Base-by-base conservation (phyloP, 2,329 filamentous ascomycete genomes). In the Epichloe elymi region DNA sequence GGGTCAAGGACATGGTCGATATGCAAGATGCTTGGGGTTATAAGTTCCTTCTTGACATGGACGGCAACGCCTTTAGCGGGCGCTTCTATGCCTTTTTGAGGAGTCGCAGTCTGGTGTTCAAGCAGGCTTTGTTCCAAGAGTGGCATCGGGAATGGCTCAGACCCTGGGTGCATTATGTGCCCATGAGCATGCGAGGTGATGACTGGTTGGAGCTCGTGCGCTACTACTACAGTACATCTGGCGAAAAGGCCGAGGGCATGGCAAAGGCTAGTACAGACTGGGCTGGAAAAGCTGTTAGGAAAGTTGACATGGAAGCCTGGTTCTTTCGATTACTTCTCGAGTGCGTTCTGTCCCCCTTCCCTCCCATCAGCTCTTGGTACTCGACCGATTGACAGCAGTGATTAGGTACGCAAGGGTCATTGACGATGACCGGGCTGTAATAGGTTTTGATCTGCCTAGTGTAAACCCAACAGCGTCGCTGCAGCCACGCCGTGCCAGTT, bases 61-160 rank as follows among this genome's bases (percentile, higher is more conserved):
- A 98, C 66, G 93, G 93, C 26, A 97, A 97, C 64, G 93, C 91
- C 20, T 98, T 97, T 66, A 90, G 84, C 15, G 93, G 93, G 1
- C 83, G 93, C 12, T 98, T 95, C 70, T 93, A 96, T 65, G 86
- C 89, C 0, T 95, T 97, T 97, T 70, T 98, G 49, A 78, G 81
- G 58, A 90, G 85, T 61, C 80, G 78, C 57, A 94, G 86, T 62
- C 72, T 96, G 57, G 84, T 90, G 19, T 93, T 88, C 70, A 98
- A 98, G 70, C 82, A 91, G 67, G 86, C 89, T 15, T 68, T 98
- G 38, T 97, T 96, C 65, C 78, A 87, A 26, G 93, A 98, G 70
- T 98, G 93, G 93, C 93, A 97, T 63, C 77, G 83, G 52, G 90
- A 96, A 65, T 95, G 91, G 89, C 70, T 98, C 33, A 78, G 78